Percentiles rank a stretch among this genome's conserved stretches.
Conservation (phyloP, 352 stramenopile species). For the Globisporangium uncinulatum region DNA sequence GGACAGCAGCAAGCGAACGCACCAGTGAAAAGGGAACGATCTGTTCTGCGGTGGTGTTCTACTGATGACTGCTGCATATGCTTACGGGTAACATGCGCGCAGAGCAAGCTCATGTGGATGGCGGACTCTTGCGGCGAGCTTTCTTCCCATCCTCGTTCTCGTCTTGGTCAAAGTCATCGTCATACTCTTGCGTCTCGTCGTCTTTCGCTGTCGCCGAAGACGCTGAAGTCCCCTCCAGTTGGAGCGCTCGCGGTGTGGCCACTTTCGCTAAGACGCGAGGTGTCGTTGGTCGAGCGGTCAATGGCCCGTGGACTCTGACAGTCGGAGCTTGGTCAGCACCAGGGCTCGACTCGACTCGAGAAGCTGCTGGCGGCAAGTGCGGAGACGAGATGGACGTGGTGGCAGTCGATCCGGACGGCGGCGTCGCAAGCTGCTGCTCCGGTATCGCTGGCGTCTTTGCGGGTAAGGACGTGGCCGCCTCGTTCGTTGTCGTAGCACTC, state of each 20-base stretch:
- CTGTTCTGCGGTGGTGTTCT: background rate
- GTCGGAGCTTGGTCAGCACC: too few relatives aligned
- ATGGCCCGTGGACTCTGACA: too few relatives aligned
- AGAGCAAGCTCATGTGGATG: background rate
- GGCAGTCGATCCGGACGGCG: too few relatives aligned
- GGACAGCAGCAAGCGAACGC: background rate
- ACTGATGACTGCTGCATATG: background rate
- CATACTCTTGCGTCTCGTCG: conserved; percentile 29
- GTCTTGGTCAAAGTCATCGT: conserved; percentile 30
- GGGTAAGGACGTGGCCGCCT: background rate
- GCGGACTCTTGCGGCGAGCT: conserved; percentile 9
- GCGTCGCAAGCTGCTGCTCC: background rate
- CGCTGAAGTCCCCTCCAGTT: background rate
- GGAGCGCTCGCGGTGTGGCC: background rate
- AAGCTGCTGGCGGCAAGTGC: too few relatives aligned
- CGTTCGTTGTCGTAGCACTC: background rate
- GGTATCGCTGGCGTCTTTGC: background rate
- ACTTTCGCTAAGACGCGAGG: background rate
- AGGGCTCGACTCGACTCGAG: background rate
- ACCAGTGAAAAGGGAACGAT: conserved; percentile 1
- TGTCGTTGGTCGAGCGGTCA: background rate
- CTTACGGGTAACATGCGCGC: background rate
- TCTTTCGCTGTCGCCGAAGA: conserved; percentile 6
- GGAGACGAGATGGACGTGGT: too few relatives aligned
- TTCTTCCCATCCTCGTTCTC: conserved; percentile 16